phyloP scores from a whole-genome alignment of 2,329 filamentous ascomycete species.

The Metarhizium brunneum region DNA sequence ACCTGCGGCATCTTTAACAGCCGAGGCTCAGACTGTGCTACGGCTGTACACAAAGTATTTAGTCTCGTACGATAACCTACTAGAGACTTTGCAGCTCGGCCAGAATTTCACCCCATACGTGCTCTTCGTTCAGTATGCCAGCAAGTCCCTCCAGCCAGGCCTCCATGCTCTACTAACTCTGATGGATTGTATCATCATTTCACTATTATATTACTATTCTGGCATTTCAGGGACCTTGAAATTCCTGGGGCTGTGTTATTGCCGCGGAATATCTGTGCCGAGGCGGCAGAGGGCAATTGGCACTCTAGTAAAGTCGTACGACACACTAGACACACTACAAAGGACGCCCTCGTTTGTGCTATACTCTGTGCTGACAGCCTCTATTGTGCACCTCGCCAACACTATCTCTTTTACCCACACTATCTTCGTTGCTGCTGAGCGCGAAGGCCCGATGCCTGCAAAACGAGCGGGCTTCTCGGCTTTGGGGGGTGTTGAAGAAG shows the following conservation, averaged over 20 bases:
- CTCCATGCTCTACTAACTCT: background rate
- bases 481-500: conserved; percentile 30
- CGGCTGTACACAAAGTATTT: conserved; percentile 58
- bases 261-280: conserved; percentile 56
- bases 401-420: no score
- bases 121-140: conserved; percentile 60
- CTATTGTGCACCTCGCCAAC: conserved; percentile 47
- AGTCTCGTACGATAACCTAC: conserved; percentile 60
- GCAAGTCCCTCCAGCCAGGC: no score
- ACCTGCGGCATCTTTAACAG: conserved; percentile 53
- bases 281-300: conserved; percentile 50
- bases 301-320: conserved; percentile 43
- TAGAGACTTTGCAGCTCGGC: conserved; percentile 51
- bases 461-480: no score
- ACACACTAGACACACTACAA: conserved; percentile 45
- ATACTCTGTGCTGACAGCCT: conserved; percentile 47
- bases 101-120: conserved; percentile 64
- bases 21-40: conserved; percentile 50
- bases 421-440: conserved; percentile 12
- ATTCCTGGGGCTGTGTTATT: conserved; percentile 51
- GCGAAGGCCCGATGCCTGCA: conserved; percentile 10
- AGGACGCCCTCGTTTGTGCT: conserved; percentile 50
- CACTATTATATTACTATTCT: conserved; percentile 58
- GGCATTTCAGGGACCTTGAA: conserved; percentile 52
- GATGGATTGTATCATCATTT: conserved; percentile 53